These are phyloP conservation scores for Naematelia aurantialba DNA, from an alignment of 768 basidiomycete genomes.

Conservation along the genomic window DNA sequence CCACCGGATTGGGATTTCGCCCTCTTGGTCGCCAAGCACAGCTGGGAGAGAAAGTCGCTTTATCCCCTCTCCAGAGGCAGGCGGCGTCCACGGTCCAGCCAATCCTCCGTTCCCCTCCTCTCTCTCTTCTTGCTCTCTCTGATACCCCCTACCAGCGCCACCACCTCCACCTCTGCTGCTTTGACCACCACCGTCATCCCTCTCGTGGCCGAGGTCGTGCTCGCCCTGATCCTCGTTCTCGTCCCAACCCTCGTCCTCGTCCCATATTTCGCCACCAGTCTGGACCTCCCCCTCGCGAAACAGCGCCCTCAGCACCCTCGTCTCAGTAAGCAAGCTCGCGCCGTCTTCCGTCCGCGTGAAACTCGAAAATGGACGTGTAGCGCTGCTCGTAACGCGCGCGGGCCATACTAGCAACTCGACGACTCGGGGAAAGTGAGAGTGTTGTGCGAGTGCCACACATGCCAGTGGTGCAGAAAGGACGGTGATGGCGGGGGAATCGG, in stretches of 20 bases:
- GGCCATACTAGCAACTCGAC: constrained; percentile 33
- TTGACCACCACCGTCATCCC: background rate
- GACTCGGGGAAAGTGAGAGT: constrained; percentile 7
- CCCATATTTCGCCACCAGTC: constrained; percentile 28
- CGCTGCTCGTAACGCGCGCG: constrained; percentile 4
- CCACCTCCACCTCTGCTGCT: constrained; percentile 1
- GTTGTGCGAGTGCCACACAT: constrained; percentile 17
- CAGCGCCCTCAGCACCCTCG: constrained; percentile 22
- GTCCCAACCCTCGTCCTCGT: constrained; percentile 10
- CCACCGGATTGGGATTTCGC: constrained; percentile 13
- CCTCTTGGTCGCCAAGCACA: background rate
- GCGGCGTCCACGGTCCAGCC: too few relatives aligned
- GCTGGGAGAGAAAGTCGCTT: constrained; percentile 12
- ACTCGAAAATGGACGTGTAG: constrained; percentile 27
- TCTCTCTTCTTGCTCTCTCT: background rate
- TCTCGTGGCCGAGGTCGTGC: background rate
- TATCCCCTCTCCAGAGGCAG: too few relatives aligned
- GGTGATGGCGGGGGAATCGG: constrained; percentile 28
- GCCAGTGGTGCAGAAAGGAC: constrained; percentile 30
- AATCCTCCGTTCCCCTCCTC: background rate
- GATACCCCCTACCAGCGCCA: background rate
- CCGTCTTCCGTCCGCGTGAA: constrained; percentile 39
- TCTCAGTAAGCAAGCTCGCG: constrained; percentile 29
- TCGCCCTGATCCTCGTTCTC: background rate
- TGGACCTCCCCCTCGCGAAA: constrained; percentile 26